Conservation (phyloP, 805 yeast genomes). For the Wickerhamomyces pijperi region DNA sequence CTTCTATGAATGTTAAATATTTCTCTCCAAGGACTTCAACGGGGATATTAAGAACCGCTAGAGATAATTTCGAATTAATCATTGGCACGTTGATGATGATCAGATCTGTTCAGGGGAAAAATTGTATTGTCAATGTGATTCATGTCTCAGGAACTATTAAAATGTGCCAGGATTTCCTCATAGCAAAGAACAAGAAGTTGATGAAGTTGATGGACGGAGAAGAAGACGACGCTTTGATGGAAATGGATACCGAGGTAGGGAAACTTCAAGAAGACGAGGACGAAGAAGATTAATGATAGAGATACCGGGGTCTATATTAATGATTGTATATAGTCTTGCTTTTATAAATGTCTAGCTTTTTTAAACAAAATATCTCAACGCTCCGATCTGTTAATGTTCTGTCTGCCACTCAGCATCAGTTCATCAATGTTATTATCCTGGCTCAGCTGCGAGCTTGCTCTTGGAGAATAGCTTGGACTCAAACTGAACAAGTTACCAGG, state of each 20-base stretch:
- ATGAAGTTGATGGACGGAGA: conserved; percentile 10
- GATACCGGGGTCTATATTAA: too few relatives aligned
- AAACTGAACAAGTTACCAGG: background rate
- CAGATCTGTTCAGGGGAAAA: conserved; percentile 34
- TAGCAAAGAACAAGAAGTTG: conserved; percentile 31
- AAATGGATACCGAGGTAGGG: conserved; percentile 10
- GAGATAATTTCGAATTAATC: conserved; percentile 51
- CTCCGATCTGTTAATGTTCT: too few relatives aligned
- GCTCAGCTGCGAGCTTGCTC: background rate
- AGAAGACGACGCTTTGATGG: conserved; percentile 10
- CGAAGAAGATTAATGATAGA: too few relatives aligned
- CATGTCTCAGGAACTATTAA: conserved; percentile 82
- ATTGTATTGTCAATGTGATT: conserved; percentile 42
- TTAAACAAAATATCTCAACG: too few relatives aligned
- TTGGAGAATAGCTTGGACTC: background rate
- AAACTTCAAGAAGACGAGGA: conserved; percentile 4
- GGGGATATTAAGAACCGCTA: conserved; percentile 70
- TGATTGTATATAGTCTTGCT: too few relatives aligned
- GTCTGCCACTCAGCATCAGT: background rate
- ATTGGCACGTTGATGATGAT: conserved; percentile 58
- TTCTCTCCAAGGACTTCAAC: conserved; percentile 73
- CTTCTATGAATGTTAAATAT: conserved; percentile 58
- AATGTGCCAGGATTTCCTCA: conserved; percentile 66
- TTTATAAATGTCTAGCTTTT: too few relatives aligned
- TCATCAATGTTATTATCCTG: background rate